Evolutionary conservation across 192 early-diverging fungal species (phyloP).

Genomic region (Dissophora ornata): DNA sequence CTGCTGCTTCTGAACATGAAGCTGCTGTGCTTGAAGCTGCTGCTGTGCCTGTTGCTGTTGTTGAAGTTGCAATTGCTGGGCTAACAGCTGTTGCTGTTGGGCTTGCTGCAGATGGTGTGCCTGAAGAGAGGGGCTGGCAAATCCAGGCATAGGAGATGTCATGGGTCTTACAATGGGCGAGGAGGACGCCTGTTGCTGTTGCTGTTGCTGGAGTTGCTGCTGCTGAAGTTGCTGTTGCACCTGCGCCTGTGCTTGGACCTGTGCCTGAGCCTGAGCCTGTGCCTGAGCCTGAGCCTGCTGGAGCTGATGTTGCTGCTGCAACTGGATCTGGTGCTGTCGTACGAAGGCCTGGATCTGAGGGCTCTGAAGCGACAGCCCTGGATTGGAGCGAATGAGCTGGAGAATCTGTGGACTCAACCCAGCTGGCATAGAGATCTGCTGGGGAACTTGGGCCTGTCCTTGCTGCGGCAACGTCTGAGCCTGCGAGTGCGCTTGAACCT

Average conservation of each 20-base stretch:
- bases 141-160: conserved; percentile 50
- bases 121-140: conserved; percentile 44
- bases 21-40: conserved; percentile 46
- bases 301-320: conserved; percentile 21
- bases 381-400: conserved; percentile 25
- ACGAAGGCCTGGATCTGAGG: conserved; percentile 23
- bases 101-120: no score
- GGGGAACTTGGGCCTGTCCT: conserved; percentile 17
- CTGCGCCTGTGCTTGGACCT: conserved; percentile 22
- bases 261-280: conserved; percentile 10
- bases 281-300: conserved; percentile 37
- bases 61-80: conserved; percentile 43
- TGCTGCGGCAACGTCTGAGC: conserved; percentile 21
- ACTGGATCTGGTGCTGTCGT: conserved; percentile 21
- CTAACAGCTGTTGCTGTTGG: conserved; percentile 37
- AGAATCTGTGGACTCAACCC: conserved; percentile 29
- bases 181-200: conserved; percentile 53
- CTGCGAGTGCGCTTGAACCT: conserved; percentile 28
- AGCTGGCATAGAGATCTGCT: conserved; percentile 23
- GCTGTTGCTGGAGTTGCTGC: conserved; percentile 42
- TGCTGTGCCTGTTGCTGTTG: conserved; percentile 47
- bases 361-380: conserved; percentile 19
- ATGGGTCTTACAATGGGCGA: conserved; percentile 42
- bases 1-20: conserved; percentile 53
- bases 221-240: conserved; percentile 24